These are phyloP conservation scores for Phialocephala sp. DNA, from an alignment of 2,329 filamentous ascomycete species.

Conservation along the genomic window DNA sequence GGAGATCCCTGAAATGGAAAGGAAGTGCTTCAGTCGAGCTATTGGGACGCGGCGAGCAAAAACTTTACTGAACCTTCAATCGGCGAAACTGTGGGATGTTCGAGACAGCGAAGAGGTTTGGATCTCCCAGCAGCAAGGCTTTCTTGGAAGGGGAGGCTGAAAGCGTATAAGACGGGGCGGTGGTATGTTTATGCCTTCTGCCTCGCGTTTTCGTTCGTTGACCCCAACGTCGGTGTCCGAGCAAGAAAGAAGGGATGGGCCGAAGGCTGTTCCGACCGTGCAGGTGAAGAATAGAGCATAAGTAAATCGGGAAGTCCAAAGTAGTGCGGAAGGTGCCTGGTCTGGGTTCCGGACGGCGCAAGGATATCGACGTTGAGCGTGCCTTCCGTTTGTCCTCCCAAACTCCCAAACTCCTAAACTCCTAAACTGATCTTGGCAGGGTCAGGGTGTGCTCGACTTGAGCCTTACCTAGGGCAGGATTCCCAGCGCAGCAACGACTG, in stretches of 20 bases:
- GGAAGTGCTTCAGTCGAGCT: constrained; percentile 23
- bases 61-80: constrained; percentile 30
- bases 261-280: constrained; percentile 32
- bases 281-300: constrained; percentile 29
- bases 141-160: constrained; percentile 16
- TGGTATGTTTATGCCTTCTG: constrained; percentile 31
- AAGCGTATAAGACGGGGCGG: constrained; percentile 5
- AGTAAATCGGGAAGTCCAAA: constrained; percentile 20
- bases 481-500: constrained; percentile 17
- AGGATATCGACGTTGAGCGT: constrained; percentile 28
- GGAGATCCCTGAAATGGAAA: constrained; percentile 30
- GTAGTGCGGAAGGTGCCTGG: constrained; percentile 30
- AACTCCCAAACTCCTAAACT: not conserved
- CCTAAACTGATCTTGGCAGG: constrained; percentile 12
- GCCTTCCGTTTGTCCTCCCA: constrained; percentile 23
- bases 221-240: constrained; percentile 20
- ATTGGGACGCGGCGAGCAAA: constrained; percentile 25
- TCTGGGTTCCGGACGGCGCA: constrained; percentile 22
- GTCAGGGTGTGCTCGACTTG: constrained; percentile 16
- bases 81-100: constrained; percentile 23
- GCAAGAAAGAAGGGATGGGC: constrained; percentile 24
- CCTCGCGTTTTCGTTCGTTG: constrained; percentile 21
- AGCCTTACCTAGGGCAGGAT: constrained; percentile 22
- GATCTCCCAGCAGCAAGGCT: constrained; percentile 6
- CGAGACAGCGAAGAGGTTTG: constrained; percentile 22